These are phyloP conservation scores for Cryptomeria japonica DNA, from an alignment of 75 land plant species.

Conservation along the genomic window DNA sequence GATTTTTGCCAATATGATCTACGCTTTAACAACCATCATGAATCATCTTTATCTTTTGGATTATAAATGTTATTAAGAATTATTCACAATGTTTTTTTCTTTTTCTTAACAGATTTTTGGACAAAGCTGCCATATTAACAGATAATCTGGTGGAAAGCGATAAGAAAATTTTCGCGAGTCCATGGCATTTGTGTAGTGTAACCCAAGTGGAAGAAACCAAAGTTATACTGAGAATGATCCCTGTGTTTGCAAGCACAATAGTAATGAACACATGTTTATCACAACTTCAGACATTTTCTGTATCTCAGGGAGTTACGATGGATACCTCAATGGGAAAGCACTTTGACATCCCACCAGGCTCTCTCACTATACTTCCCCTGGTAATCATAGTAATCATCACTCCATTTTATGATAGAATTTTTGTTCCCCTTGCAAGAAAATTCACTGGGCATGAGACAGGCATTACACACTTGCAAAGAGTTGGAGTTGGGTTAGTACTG, in stretches of 20 bases:
- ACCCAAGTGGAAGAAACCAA: conserved; percentile 41
- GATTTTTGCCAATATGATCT: background rate
- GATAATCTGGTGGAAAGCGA: background rate
- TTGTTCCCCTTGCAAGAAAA: conserved; percentile 55
- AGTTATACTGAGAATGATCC: conserved; percentile 39
- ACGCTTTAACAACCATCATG: conserved; percentile 9
- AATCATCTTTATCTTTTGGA: conserved; percentile 10
- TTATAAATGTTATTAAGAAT: background rate
- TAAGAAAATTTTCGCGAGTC: background rate
- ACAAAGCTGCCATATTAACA: conserved; percentile 45
- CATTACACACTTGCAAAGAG: conserved; percentile 58
- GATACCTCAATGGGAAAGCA: conserved; percentile 14
- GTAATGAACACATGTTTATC: conserved; percentile 42
- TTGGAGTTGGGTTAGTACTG: conserved; percentile 68
- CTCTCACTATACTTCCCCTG: conserved; percentile 46
- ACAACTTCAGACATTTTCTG: conserved; percentile 47
- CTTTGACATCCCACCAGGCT: conserved; percentile 46
- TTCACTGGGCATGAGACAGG: conserved; percentile 54
- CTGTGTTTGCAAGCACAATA: conserved; percentile 47
- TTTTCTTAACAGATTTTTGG: conserved; percentile 31
- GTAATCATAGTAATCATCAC: conserved; percentile 37
- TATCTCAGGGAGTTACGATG: conserved; percentile 45
- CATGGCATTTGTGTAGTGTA: conserved; percentile 23
- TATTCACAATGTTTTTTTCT: background rate
- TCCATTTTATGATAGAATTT: conserved; percentile 51